Percentiles rank a stretch among this genome's conserved stretches.
Evolutionary conservation across 768 basidiomycete genomes (phyloP).

Genomic region (Steccherinum ochraceum): DNA sequence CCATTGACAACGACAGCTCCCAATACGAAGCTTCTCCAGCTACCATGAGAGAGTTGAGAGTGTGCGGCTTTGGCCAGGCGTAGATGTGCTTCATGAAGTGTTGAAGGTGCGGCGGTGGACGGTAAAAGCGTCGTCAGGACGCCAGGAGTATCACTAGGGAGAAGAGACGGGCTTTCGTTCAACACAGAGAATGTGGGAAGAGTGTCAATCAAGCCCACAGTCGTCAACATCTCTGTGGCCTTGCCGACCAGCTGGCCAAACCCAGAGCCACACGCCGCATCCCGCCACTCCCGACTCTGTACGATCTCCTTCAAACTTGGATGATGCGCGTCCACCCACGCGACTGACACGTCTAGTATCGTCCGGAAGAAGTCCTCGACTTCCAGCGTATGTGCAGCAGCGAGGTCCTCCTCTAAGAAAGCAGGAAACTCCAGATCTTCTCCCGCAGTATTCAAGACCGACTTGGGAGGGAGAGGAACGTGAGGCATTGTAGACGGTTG

Average conservation of each 20-base stretch:
- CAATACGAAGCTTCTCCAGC: neutral
- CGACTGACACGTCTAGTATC: neutral
- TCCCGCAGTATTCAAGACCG: too few species aligned
- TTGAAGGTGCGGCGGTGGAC: too few species aligned
- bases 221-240: neutral
- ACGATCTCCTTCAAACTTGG: neutral
- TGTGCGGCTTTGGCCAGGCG: neutral
- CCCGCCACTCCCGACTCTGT: neutral
- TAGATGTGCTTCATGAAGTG: neutral
- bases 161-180: too few species aligned
- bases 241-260: neutral
- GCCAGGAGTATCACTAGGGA: too few species aligned
- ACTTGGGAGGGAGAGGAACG: neutral
- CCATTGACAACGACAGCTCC: neutral
- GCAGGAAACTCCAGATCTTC: neutral
- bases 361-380: neutral
- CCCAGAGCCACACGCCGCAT: neutral
- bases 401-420: neutral
- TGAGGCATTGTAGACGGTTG: neutral
- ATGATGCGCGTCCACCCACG: neutral
- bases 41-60: neutral
- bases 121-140: neutral
- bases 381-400: neutral
- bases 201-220: neutral
- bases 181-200: neutral